Evolutionary conservation across 441 rosid species (phyloP).

Genomic region (Gossypium gossypioides): DNA sequence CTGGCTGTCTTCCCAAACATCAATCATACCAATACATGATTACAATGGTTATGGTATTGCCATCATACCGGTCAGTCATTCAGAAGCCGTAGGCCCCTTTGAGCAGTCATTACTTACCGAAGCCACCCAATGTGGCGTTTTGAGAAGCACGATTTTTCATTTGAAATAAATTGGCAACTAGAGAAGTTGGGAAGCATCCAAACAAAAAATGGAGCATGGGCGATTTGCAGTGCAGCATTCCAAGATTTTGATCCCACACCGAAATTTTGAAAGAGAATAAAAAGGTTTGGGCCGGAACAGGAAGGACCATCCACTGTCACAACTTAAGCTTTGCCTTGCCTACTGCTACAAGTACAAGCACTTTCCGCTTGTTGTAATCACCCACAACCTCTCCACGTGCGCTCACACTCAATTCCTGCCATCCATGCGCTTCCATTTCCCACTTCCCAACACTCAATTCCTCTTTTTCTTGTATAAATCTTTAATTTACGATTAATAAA

Average conservation of each 20-base stretch:
- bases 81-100: not conserved
- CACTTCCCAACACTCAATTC: not conserved
- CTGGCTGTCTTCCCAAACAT: not conserved
- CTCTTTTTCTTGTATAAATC: not conserved
- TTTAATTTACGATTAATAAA: not conserved
- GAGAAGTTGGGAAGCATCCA: too few species aligned
- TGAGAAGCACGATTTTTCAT: not conserved
- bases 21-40: not conserved
- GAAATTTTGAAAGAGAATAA: too few species aligned
- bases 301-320: not conserved
- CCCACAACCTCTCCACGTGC: not conserved
- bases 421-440: not conserved
- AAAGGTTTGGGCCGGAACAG: too few species aligned
- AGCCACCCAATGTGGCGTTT: not conserved
- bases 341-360: not conserved
- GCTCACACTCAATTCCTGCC: not conserved
- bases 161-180: not conserved
- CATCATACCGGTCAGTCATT: not conserved
- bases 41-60: not conserved
- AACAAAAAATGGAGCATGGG: too few species aligned
- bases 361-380: not conserved
- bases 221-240: too few species aligned
- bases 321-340: not conserved
- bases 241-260: too few species aligned
- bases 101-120: not conserved